Evolutionary conservation across 805 yeast genomes (phyloP).

Genomic region (Candida yuanshanica): DNA sequence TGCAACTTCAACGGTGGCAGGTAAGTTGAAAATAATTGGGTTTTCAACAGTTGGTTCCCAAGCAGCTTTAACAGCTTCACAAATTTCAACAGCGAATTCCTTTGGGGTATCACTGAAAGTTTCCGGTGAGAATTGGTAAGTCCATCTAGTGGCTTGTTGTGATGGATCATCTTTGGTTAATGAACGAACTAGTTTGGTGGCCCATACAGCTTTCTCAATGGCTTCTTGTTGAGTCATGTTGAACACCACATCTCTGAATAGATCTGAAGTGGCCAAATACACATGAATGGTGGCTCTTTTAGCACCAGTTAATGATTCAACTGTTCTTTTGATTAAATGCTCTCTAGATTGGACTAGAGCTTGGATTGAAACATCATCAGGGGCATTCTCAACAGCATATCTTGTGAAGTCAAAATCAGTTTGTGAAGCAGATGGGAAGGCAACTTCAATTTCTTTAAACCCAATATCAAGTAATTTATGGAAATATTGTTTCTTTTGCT

Average conservation of each 20-base stretch:
- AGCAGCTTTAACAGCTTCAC: conserved; percentile 73
- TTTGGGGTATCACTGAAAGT: conserved; percentile 70
- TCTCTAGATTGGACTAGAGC: conserved; percentile 75
- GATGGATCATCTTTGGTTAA: conserved; percentile 71
- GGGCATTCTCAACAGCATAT: conserved; percentile 73
- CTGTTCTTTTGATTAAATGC: conserved; percentile 65
- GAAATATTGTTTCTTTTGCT: conserved; percentile 69
- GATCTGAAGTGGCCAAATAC: conserved; percentile 70
- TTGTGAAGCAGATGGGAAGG: conserved; percentile 79
- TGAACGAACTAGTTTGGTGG: conserved; percentile 60
- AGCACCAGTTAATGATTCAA: conserved; percentile 68
- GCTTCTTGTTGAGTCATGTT: conserved; percentile 68
- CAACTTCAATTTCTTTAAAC: conserved; percentile 75
- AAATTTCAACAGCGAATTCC: conserved; percentile 67
- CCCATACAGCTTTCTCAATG: conserved; percentile 60
- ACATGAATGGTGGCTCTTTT: conserved; percentile 67
- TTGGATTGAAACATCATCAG: conserved; percentile 69
- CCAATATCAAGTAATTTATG: conserved; percentile 68
- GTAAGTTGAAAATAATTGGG: conserved; percentile 73
- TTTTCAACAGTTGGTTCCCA: conserved; percentile 76
- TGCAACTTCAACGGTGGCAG: conserved; percentile 77
- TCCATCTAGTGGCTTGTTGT: conserved; percentile 60
- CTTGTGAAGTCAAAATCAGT: conserved; percentile 79
- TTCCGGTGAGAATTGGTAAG: conserved; percentile 74
- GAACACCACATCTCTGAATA: conserved; percentile 71